Evolutionary conservation across 495 filamentous ascomycete species (phyloP).

Genomic region (Endocarpon pusillum): DNA sequence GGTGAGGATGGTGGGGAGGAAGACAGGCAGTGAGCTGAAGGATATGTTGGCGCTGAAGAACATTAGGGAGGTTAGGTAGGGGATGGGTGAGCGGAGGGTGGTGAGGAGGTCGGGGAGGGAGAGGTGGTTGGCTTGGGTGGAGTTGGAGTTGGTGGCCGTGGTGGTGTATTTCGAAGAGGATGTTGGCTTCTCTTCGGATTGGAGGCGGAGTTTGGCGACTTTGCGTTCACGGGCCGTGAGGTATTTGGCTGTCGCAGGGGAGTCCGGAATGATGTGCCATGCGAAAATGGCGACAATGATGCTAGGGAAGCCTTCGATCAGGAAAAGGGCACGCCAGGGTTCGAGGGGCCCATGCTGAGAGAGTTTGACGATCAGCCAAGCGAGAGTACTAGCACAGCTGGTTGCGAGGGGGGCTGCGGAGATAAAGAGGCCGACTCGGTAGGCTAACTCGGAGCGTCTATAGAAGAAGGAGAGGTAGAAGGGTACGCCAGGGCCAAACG

Average conservation of each 20-base stretch:
- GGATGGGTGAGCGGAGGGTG: slow-evolving; percentile 30
- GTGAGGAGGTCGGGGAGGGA: slow-evolving; percentile 21
- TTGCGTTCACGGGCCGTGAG: slow-evolving; percentile 26
- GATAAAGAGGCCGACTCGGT: slow-evolving; percentile 42
- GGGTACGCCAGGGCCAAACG: slow-evolving; percentile 43
- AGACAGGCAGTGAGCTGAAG: slow-evolving; percentile 41
- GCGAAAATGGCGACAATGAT: slow-evolving; percentile 37
- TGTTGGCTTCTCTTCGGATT: slow-evolving; percentile 17
- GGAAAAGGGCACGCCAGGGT: slow-evolving; percentile 41
- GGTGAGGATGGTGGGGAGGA: slow-evolving; percentile 38
- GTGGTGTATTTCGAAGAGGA: not conserved
- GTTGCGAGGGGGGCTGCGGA: slow-evolving; percentile 45
- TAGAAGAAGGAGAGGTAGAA: slow-evolving; percentile 49
- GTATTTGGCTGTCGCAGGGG: slow-evolving; percentile 32
- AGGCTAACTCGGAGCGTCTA: slow-evolving; percentile 41
- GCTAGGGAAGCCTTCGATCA: slow-evolving; percentile 46
- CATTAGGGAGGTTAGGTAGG: slow-evolving; percentile 38
- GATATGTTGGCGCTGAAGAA: slow-evolving; percentile 43
- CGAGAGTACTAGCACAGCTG: slow-evolving; percentile 51
- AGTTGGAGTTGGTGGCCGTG: slow-evolving; percentile 4
- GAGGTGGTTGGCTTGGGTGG: slow-evolving; percentile 14
- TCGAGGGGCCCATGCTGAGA: slow-evolving; percentile 33
- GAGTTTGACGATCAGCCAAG: slow-evolving; percentile 37
- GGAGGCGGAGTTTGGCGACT: slow-evolving; percentile 33
- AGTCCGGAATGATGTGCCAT: slow-evolving; percentile 35